A percentile compares a stretch with the other conserved stretches of the same genome.
Evolutionary conservation across 208 protist genomes (phyloP).

Genomic region (Crithidia fasciculata): DNA sequence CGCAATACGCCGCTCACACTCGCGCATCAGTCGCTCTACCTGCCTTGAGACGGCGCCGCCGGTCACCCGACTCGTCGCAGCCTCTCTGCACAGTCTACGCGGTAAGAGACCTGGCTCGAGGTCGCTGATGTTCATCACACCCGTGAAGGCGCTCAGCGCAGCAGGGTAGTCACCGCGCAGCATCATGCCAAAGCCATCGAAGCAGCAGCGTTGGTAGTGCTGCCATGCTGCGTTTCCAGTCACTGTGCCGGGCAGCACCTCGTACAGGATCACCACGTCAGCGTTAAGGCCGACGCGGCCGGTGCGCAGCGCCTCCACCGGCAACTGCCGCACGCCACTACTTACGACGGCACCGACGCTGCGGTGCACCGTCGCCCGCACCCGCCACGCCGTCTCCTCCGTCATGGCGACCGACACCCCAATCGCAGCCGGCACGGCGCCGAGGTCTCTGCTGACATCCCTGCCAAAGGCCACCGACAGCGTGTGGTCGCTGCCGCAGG

Average conservation of each 20-base stretch:
- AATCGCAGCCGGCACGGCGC: conserved; percentile 22
- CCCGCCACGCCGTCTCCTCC: conserved; percentile 45
- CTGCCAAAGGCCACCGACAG: conserved; percentile 33
- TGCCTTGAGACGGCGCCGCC: conserved; percentile 22
- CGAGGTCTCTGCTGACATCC: conserved; percentile 31
- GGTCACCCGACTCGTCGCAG: conserved; percentile 6
- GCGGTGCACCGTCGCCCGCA: conserved; percentile 20
- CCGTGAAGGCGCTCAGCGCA: conserved; percentile 34
- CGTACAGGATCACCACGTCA: conserved; percentile 36
- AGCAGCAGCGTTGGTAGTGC: conserved; percentile 25
- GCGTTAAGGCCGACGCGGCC: conserved; percentile 5
- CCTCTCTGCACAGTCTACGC: conserved; percentile 20
- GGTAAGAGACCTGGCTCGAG: conserved; percentile 26
- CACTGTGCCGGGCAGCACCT: conserved; percentile 28
- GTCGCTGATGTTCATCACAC: conserved; percentile 26
- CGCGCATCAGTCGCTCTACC: conserved; percentile 25
- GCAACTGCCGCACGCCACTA: conserved; percentile 27
- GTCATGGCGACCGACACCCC: conserved; percentile 34
- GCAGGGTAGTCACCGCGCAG: conserved; percentile 37
- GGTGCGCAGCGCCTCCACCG: not conserved
- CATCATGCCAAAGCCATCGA: conserved; percentile 45
- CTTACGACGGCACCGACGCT: not conserved
- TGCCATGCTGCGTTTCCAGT: conserved; percentile 29
- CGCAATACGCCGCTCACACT: conserved; percentile 16
- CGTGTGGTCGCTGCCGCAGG: conserved; percentile 15